Conservation (phyloP, 805 yeast species). For the Schwanniomyces sp. region DNA sequence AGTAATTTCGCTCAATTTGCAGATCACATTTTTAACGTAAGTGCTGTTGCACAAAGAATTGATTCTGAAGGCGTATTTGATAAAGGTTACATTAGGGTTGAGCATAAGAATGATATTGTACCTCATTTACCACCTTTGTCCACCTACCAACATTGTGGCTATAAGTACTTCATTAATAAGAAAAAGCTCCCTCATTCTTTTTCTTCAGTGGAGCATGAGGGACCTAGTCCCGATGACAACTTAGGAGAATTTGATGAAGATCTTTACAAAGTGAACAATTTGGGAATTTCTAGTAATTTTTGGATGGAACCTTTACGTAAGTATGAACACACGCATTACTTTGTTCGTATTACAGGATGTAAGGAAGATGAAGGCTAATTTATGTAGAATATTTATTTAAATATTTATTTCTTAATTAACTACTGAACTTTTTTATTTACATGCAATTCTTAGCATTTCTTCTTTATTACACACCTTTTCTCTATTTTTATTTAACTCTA, state of each 20-base stretch:
- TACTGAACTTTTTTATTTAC: conserved; percentile 11
- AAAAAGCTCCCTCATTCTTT: conserved; percentile 36
- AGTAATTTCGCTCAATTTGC: conserved; percentile 48
- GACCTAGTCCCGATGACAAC: neutral
- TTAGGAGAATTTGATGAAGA: neutral
- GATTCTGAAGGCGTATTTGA: conserved; percentile 20
- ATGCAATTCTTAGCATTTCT: conserved; percentile 48
- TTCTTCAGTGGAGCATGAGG: conserved; percentile 13
- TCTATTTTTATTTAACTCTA: conserved; percentile 49
- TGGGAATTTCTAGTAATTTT: conserved; percentile 11
- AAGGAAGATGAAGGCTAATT: conserved; percentile 6
- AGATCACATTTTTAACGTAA: conserved; percentile 47
- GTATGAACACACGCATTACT: conserved; percentile 32
- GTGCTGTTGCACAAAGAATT: conserved; percentile 19
- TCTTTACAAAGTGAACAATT: neutral
- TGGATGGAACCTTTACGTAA: conserved; percentile 23
- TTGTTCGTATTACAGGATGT: conserved; percentile 31
- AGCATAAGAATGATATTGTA: conserved; percentile 57
- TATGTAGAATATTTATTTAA: neutral
- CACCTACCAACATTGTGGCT: conserved; percentile 47
- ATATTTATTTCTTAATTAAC: neutral
- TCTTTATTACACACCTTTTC: conserved; percentile 51
- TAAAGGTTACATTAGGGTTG: conserved; percentile 53
- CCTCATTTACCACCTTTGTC: conserved; percentile 59
- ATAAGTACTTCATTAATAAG: conserved; percentile 47